Evolutionary conservation across 2,329 filamentous ascomycete genomes (phyloP).

Genomic region (Fusarium solani-melongenae): DNA sequence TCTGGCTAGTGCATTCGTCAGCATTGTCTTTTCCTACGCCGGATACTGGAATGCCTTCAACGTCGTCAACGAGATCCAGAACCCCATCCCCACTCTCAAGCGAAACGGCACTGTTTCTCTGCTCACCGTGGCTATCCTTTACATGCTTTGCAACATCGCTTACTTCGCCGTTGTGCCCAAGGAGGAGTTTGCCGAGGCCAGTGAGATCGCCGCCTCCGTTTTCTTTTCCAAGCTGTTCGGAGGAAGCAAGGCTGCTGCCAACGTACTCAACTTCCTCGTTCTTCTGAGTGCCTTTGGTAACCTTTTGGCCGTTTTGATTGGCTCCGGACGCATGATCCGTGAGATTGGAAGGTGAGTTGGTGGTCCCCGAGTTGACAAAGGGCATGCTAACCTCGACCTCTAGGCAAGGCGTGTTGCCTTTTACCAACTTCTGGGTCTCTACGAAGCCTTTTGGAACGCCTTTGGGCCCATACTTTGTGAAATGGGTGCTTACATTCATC

Average conservation of each 20-base stretch:
- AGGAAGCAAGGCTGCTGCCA: constrained; percentile 61
- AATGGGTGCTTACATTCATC: constrained; percentile 67
- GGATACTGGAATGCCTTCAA: constrained; percentile 72
- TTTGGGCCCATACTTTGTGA: constrained; percentile 66
- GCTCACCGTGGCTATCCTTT: constrained; percentile 62
- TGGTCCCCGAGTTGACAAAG: constrained; percentile 40
- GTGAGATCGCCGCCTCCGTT: constrained; percentile 65
- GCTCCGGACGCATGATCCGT: constrained; percentile 65
- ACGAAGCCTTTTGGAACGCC: constrained; percentile 73
- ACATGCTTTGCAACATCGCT: constrained; percentile 69
- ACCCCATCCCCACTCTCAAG: constrained; percentile 66
- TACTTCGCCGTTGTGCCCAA: constrained; percentile 69
- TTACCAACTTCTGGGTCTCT: constrained; percentile 69
- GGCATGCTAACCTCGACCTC: constrained; percentile 39
- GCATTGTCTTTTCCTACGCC: constrained; percentile 67
- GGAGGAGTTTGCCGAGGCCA: constrained; percentile 61
- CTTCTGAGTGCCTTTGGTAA: constrained; percentile 69
- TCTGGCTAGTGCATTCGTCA: constrained; percentile 62
- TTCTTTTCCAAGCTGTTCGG: constrained; percentile 72
- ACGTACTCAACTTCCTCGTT: constrained; percentile 64
- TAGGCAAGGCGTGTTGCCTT: constrained; percentile 70
- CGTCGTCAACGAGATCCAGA: constrained; percentile 70
- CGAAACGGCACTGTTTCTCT: constrained; percentile 62
- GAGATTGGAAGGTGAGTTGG: constrained; percentile 63
- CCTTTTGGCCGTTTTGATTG: constrained; percentile 66